Conservation (phyloP, 352 stramenopile species). For the Pythium myriotylum region DNA sequence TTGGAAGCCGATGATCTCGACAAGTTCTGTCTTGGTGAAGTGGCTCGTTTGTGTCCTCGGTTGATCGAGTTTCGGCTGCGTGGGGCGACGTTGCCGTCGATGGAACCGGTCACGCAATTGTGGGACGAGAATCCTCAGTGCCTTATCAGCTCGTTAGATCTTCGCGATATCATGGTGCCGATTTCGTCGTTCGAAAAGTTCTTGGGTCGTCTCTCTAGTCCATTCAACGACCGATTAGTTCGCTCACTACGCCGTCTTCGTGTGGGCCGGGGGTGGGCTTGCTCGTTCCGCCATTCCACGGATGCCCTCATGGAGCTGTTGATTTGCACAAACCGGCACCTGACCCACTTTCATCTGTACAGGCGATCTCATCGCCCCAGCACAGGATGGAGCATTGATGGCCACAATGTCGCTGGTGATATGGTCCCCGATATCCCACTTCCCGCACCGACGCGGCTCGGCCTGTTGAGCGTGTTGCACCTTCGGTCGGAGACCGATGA, state of each 20-base stretch:
- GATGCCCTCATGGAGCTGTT: conserved; percentile 1
- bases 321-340: not conserved
- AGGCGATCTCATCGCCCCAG: not conserved
- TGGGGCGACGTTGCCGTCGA: not conserved
- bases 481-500: not conserved
- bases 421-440: not conserved
- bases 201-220: not conserved
- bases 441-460: not conserved
- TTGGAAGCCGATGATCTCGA: conserved; percentile 10
- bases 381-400: conserved; percentile 5
- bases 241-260: conserved; percentile 3
- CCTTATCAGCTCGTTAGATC: not conserved
- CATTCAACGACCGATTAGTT: not conserved
- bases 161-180: not conserved
- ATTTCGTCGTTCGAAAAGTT: conserved; percentile 1
- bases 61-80: not conserved
- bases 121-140: not conserved
- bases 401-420: not conserved
- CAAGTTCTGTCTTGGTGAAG: not conserved
- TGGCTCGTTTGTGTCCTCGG: conserved; percentile 2
- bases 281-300: not conserved
- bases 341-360: not conserved
- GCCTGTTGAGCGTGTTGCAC: conserved; percentile 2
- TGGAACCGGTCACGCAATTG: not conserved
- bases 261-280: not conserved